Percentiles rank a stretch among this genome's conserved stretches.
Evolutionary conservation across 176 grass and related monocot genomes (phyloP).

Genomic region (Zoysia pacifica): DNA sequence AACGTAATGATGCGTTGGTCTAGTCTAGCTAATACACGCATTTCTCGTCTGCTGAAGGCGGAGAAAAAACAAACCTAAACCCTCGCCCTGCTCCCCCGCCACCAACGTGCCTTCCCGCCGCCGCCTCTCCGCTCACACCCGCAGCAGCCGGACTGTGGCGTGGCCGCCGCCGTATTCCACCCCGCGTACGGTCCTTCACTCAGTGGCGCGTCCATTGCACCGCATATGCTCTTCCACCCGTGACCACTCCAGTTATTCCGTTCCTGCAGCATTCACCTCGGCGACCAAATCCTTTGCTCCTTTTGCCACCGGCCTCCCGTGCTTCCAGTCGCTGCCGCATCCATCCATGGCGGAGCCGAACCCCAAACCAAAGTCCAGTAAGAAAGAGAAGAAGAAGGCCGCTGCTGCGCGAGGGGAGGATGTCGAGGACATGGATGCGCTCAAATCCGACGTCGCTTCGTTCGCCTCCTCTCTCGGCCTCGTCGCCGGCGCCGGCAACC

Average conservation of each 20-base stretch:
- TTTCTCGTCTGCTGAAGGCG: neutral
- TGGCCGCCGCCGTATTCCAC: too few species aligned
- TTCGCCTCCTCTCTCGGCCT: conserved; percentile 89
- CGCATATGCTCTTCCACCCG: neutral
- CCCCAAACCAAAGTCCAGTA: conserved; percentile 31
- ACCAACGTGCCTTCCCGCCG: neutral
- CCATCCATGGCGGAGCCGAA: conserved; percentile 34
- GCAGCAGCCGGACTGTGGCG: neutral
- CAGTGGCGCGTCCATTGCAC: neutral
- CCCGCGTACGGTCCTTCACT: too few species aligned
- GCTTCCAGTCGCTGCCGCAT: neutral
- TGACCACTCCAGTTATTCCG: neutral
- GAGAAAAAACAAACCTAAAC: neutral
- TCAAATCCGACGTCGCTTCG: conserved; percentile 85
- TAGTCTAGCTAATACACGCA: neutral
- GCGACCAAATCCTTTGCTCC: neutral
- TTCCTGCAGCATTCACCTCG: neutral
- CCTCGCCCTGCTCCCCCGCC: neutral
- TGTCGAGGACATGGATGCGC: conserved; percentile 49
- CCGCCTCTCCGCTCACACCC: neutral
- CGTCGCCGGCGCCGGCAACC: conserved; percentile 28
- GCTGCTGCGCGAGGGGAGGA: conserved; percentile 17
- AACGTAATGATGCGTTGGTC: neutral
- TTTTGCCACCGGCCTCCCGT: neutral
- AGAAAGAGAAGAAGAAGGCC: conserved; percentile 44